Base-by-base conservation (phyloP, 257 asterid genomes). In the Phtheirospermum japonicum region DNA sequence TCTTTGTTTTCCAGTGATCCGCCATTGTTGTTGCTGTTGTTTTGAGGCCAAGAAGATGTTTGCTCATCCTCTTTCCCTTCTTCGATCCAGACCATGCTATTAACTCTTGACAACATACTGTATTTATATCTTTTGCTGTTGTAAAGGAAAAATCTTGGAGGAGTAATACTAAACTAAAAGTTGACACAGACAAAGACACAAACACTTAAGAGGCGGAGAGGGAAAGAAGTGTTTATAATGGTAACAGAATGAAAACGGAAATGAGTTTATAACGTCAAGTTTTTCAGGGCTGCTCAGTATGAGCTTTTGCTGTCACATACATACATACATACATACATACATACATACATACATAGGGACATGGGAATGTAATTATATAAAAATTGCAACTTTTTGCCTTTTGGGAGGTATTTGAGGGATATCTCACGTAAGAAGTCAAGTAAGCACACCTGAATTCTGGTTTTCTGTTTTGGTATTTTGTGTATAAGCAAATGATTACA, bases 1-100 rank as follows among this genome's bases (percentile, higher is more conserved):
- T 80, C 76, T 36, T 77, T 78, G 71, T 67, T 70, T 33, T 43
- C 67, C 37, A 65, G 11, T 2, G 54, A 0, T 0, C 34, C 76
- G 9, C 63, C 83, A 20, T 14, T 59, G 58, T 67, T 53, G 67
- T 51, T 79, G 17, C 11, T 59, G 58, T 67, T 53, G 67, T 51
- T 79, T 36, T 75, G 85, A 63, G 74, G 72, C 93, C 96, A 87
- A 7, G 87, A 67, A 58, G 76, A 54, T 1, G 77, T 37, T 63
- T 81, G 83, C 20, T 77, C 86, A 4, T 71, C 84, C 5, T 40
- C 85, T 66, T 76, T 78, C 18, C 30, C 52, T n/a, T 74, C 90
- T 62, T 87, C 95, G 16, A 13, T 80, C 95, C 98, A 90, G 12
- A 58, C 84, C 82, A 85, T 73, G 74, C 91, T 82, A 11, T 83